Evolutionary conservation across 768 basidiomycete genomes (phyloP), one percentile per base, ranked within the genome.

Genomic region (Suillus luteus): DNA sequence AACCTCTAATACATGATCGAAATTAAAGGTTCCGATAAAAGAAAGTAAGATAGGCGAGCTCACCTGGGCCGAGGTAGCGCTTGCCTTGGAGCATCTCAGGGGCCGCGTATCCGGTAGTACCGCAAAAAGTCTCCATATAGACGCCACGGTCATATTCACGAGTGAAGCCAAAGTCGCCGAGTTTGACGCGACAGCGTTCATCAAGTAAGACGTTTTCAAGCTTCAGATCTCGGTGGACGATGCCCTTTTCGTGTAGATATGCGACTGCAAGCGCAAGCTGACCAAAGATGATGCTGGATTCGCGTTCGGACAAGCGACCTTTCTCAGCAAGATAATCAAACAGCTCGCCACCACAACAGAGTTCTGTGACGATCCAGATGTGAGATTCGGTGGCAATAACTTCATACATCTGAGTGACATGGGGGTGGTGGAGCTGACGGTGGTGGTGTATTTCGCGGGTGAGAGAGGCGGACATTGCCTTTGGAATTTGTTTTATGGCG

Each of bases 401-500:
- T 78, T 99, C 96, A 80, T 92, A 97, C 77, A 99, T 89, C 73
- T 96, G 95, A 15, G 95, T 93, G 71, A 99, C 86, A 73, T 97
- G 88, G 0, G 95, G 95, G 71, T 99, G 96, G 73, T 97, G 97
- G 14, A 99, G 85, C 57, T 94, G 92, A 59, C 96, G 91, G 78
- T 99, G 96, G 71, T 99, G 97, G 72, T 99, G 96, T 62, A 99
- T 97, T 79, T 99, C 96, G 67, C 96, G 87, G 33, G 97, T 99
- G 46, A 99, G 84, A 19, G 91, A 85, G 7, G 95, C 85, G 38
- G 96, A 93, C 82, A 95, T 86, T 63, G 89, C 86, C 77, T 99
- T 99, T 43, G 96, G 94, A 67, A 98, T 96, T 77, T 98, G 96
- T 79, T 99, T 99, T 80, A 99, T 90, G 62, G 96, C 96, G 69